Base-by-base conservation (phyloP, 768 basidiomycete species). In the Russula virescens region DNA sequence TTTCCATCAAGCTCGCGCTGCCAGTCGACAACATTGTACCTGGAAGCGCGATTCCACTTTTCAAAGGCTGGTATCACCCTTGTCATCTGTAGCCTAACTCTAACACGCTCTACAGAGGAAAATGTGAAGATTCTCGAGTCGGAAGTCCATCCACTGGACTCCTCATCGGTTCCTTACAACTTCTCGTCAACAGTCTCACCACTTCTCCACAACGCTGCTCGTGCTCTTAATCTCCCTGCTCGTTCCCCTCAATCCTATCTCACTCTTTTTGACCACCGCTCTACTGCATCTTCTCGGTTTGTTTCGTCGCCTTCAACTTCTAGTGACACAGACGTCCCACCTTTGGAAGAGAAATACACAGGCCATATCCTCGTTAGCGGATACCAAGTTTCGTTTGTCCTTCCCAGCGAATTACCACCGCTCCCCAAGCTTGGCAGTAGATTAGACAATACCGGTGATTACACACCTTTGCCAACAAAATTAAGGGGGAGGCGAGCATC, bases 351-450 rank as follows among this genome's bases (percentile, higher is more conserved):
- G 47, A 82, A 80, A 68, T 90, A 88, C 66, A 84, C 85, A 0
- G 90, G 90, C 3, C 83, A 85, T 54, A 86, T 92, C 60, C 80
- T 89, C 40, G 83, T 92, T 66, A 89, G 83, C 71, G 83, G 83
- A 45, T 92, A 91, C 70, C 80, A 86, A 63, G 83, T 92, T 58
- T 85, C 87, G 11, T 91, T 85, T 68, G 83, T 91, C 16, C 77
- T 88, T 13, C 90, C 90, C 18, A 91, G 81, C 68, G 80, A 81
- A 58, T 85, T 91, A 62, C 75, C 69, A 10, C 71, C 71, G 43
- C 51, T 62, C 16, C 53, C 38, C 45, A 68, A 58, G 48, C 64
- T 68, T 42, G 40, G 60, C 31, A 65, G 69, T 18, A 57, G 66
- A 28, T 49, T 58, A 9, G 66, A 68, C 16, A 55, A 55, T 43